Percentiles rank a stretch among this genome's conserved stretches.
Evolutionary conservation across 2,329 filamentous ascomycete genomes (phyloP).

Genomic region (Zymoseptoria passerinii): DNA sequence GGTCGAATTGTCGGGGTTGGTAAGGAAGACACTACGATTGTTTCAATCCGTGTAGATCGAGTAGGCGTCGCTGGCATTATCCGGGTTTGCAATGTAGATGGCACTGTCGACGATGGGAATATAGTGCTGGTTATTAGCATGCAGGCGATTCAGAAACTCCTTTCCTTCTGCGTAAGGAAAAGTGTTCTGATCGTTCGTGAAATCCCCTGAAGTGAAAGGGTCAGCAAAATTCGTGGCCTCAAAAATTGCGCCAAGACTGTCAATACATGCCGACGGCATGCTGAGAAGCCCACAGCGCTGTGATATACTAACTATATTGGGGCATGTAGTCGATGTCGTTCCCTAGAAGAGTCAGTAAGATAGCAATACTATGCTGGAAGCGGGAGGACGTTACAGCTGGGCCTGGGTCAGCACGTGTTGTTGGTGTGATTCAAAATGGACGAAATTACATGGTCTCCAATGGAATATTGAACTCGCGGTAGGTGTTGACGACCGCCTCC

Average conservation of each 20-base stretch:
- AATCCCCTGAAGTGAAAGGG: constrained; percentile 33
- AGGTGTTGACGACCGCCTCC: constrained; percentile 49
- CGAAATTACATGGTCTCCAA: constrained; percentile 42
- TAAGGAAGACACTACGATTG: constrained; percentile 28
- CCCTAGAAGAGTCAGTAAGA: not conserved
- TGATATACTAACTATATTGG: constrained; percentile 37
- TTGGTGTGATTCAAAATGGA: constrained; percentile 18
- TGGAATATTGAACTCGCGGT: constrained; percentile 48
- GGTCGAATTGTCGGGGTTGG: constrained; percentile 29
- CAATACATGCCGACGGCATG: not conserved
- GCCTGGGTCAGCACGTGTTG: not conserved
- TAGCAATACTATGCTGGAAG: not conserved
- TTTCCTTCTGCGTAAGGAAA: constrained; percentile 44
- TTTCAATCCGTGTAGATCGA: constrained; percentile 30
- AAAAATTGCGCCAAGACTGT: not conserved
- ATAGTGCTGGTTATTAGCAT: constrained; percentile 49
- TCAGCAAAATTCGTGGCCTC: not conserved
- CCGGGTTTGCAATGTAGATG: constrained; percentile 65
- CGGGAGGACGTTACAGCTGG: not conserved
- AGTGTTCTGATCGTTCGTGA: constrained; percentile 47
- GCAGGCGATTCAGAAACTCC: constrained; percentile 46
- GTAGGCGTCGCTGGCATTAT: constrained; percentile 59
- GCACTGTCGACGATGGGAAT: constrained; percentile 54
- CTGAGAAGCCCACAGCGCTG: no score
- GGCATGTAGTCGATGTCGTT: constrained; percentile 49